Conservation (phyloP, 768 basidiomycete species). For the Russula olivacea region DNA sequence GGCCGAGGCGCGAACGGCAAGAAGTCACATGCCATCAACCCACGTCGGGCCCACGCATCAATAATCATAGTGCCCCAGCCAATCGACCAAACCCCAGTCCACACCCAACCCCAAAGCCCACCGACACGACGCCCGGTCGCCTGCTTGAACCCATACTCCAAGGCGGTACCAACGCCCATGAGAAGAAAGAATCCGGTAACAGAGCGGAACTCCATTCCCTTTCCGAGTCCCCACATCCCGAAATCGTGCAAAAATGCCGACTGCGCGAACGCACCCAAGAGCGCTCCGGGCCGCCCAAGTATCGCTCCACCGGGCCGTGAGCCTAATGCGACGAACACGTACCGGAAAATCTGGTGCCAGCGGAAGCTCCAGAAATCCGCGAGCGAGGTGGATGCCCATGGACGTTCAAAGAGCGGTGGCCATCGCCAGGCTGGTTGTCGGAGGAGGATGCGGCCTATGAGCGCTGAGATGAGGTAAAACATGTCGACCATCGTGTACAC, state of each 20-base stretch:
- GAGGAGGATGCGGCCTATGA: constrained; percentile 31
- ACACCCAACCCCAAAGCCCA: constrained; percentile 49
- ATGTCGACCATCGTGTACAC: constrained; percentile 19
- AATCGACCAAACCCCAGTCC: constrained; percentile 46
- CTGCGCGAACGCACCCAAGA: constrained; percentile 53
- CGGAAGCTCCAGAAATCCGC: constrained; percentile 36
- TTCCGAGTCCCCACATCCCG: constrained; percentile 55
- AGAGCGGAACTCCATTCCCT: constrained; percentile 41
- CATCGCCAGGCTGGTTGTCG: constrained; percentile 31
- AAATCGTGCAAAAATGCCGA: constrained; percentile 57
- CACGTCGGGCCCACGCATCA: constrained; percentile 20
- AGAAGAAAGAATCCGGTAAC: constrained; percentile 53
- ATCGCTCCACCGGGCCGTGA: constrained; percentile 33
- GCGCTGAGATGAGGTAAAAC: constrained; percentile 27
- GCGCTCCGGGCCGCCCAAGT: constrained; percentile 43
- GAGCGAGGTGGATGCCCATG: constrained; percentile 37
- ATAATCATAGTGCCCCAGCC: constrained; percentile 34
- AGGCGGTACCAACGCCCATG: constrained; percentile 46
- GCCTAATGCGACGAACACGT: constrained; percentile 31
- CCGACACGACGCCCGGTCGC: constrained; percentile 41
- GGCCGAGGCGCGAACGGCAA: constrained; percentile 1
- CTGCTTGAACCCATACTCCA: constrained; percentile 45
- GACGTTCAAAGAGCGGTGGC: constrained; percentile 35
- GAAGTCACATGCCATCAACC: constrained; percentile 14
- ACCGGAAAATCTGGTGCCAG: constrained; percentile 38